Percentiles rank a stretch among this genome's conserved stretches.
These are phyloP conservation scores for Didymella lethalis DNA, from an alignment of 2,329 filamentous ascomycete genomes.

Conservation along the genomic window DNA sequence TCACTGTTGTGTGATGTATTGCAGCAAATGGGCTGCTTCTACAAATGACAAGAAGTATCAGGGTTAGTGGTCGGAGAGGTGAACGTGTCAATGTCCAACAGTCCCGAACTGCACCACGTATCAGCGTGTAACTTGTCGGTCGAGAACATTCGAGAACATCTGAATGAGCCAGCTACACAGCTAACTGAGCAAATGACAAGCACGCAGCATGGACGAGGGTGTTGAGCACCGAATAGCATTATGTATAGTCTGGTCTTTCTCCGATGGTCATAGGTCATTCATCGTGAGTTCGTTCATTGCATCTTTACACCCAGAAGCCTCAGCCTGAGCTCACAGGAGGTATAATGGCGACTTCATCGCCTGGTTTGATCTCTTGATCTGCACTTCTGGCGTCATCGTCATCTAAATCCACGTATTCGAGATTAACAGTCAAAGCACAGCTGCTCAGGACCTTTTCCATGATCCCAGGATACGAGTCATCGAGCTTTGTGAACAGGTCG, in stretches of 20 bases:
- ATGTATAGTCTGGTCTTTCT: not conserved
- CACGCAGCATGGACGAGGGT: not conserved
- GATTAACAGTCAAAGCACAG: slow-evolving; percentile 79
- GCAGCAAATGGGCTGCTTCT: not conserved
- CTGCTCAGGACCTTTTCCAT: slow-evolving; percentile 71
- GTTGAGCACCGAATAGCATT: not conserved
- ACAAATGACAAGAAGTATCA: not conserved
- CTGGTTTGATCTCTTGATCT: slow-evolving; percentile 67
- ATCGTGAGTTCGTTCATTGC: not conserved
- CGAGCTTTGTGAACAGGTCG: slow-evolving; percentile 71
- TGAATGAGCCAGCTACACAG: not conserved
- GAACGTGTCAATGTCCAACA: too few species aligned
- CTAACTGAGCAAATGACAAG: too few species aligned
- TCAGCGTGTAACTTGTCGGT: not conserved
- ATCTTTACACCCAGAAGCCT: slow-evolving; percentile 29
- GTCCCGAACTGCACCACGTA: not conserved
- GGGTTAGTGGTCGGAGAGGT: too few species aligned
- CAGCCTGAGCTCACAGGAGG: slow-evolving; percentile 87
- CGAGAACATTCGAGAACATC: not conserved
- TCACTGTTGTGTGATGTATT: not conserved
- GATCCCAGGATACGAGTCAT: slow-evolving; percentile 75
- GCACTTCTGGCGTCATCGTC: slow-evolving; percentile 57
- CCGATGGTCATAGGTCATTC: not conserved
- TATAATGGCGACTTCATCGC: slow-evolving; percentile 87
- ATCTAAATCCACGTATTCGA: slow-evolving; percentile 78